These are phyloP conservation scores for Paragyromitra xinjiangensis DNA, from an alignment of 495 filamentous ascomycete species.

Conservation along the genomic window DNA sequence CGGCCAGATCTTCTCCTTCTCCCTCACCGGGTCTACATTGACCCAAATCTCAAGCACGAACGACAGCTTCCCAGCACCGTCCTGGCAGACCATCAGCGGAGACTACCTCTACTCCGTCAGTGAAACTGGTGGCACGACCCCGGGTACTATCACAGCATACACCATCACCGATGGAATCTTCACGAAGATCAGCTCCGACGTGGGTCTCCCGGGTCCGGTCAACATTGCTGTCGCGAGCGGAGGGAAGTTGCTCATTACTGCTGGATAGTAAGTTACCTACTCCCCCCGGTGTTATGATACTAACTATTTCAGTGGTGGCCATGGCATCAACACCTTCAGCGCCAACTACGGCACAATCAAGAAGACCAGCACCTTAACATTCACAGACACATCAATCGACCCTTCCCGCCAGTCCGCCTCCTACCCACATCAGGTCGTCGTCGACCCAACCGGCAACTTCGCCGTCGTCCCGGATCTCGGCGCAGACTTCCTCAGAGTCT, in stretches of 20 bases:
- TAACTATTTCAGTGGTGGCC: constrained; percentile 28
- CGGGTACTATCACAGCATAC: constrained; percentile 39
- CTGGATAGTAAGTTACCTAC: constrained; percentile 41
- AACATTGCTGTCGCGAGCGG: constrained; percentile 23
- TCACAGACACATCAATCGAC: constrained; percentile 62
- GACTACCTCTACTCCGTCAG: constrained; percentile 46
- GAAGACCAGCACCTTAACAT: constrained; percentile 64
- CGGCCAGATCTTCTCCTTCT: constrained; percentile 40
- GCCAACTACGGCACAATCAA: constrained; percentile 52
- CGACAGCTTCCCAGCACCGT: constrained; percentile 37
- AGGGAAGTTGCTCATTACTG: constrained; percentile 38
- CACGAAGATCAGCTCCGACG: constrained; percentile 26
- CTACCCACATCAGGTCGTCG: constrained; percentile 74
- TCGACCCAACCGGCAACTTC: constrained; percentile 74
- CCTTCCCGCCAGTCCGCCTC: constrained; percentile 69
- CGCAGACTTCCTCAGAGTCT: constrained; percentile 74
- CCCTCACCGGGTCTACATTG: constrained; percentile 30
- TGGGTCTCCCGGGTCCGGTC: constrained; percentile 40
- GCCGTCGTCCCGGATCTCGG: constrained; percentile 76
- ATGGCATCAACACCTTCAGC: constrained; percentile 40
- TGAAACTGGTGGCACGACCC: neutral
- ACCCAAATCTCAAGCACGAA: constrained; percentile 14
- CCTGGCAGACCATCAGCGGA: constrained; percentile 46
- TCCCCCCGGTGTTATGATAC: neutral
- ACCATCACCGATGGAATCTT: constrained; percentile 37